phyloP scores from a whole-genome alignment of 164 flowering plant species.

The Nymphaea colorata region DNA sequence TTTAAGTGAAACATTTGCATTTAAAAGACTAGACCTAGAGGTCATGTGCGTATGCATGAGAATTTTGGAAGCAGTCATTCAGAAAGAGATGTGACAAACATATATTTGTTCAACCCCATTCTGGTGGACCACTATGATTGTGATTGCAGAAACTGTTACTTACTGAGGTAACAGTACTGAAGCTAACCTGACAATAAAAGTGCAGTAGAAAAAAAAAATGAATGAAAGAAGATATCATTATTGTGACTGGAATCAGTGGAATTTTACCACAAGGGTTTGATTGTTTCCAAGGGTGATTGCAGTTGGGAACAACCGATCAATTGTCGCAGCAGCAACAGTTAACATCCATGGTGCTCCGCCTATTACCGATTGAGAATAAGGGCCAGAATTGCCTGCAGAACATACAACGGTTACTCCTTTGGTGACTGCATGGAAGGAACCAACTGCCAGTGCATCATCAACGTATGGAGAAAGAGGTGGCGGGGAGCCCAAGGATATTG shows the following conservation, averaged over 20 bases:
- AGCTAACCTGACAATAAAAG: neutral
- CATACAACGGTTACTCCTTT: constrained; percentile 33
- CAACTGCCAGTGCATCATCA: constrained; percentile 31
- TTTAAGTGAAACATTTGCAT: neutral
- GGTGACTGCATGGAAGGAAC: constrained; percentile 41
- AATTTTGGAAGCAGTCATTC: neutral
- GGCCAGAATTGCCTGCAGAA: constrained; percentile 43
- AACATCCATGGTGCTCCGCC: constrained; percentile 44
- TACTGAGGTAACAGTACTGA: neutral
- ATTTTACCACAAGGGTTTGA: constrained; percentile 25
- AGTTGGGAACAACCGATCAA: constrained; percentile 39
- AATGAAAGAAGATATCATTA: neutral
- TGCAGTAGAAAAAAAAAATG: neutral
- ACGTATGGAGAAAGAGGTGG: constrained; percentile 22
- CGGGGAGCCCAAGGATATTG: constrained; percentile 30
- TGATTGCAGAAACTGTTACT: neutral
- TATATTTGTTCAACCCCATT: neutral
- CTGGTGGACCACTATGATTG: neutral
- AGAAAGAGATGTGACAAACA: neutral
- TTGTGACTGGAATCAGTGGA: neutral
- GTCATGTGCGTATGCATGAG: neutral
- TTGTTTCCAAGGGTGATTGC: constrained; percentile 31
- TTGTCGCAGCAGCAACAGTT: constrained; percentile 46
- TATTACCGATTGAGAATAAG: constrained; percentile 29
- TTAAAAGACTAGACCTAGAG: neutral